Conservation (phyloP, 192 early-diverging fungal genomes). For the Thoreauomyces humboldtii region DNA sequence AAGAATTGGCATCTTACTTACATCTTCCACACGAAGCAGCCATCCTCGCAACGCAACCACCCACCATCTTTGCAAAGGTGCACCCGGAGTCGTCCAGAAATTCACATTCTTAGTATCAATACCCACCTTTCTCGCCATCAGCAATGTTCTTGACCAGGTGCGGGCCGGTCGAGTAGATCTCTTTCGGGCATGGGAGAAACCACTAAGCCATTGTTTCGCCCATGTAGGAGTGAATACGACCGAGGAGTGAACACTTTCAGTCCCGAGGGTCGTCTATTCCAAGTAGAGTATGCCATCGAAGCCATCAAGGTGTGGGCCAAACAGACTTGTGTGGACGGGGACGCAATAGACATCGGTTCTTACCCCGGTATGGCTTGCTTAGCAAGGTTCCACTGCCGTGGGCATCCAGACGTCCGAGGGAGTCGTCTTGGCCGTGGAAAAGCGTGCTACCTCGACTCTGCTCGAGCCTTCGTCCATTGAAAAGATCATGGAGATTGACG, state of each 20-base stretch:
- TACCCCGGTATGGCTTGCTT: not conserved
- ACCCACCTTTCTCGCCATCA: no score
- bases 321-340: not conserved
- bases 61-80: no score
- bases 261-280: constrained; percentile 98
- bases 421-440: constrained; percentile 94
- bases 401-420: constrained; percentile 96
- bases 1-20: no score
- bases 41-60: no score
- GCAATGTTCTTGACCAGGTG: no score
- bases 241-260: constrained; percentile 99
- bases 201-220: not conserved
- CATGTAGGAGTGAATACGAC: constrained; percentile 89
- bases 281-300: constrained; percentile 99
- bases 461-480: constrained; percentile 94
- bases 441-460: constrained; percentile 89
- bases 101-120: no score
- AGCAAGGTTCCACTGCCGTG: constrained; percentile 95
- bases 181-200: no score
- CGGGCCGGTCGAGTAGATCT: no score
- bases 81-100: no score
- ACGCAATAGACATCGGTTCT: not conserved
- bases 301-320: constrained; percentile 95
- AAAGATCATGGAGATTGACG: constrained; percentile 97
- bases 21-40: no score